Evolutionary conservation across 768 basidiomycete species (phyloP).

Genomic region (Astraeus odoratus): DNA sequence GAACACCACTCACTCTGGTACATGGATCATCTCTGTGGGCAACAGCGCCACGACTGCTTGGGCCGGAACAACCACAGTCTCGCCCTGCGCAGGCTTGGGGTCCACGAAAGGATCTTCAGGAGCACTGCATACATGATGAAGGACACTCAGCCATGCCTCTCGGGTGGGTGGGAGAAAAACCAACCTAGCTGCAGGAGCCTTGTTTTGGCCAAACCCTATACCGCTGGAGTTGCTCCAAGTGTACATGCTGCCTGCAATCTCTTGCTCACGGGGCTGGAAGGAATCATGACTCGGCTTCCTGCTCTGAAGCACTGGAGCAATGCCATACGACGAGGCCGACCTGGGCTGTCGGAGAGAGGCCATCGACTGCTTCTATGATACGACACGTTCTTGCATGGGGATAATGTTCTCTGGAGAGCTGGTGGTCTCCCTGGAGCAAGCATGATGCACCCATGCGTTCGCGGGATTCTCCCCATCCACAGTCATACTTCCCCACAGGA

Average conservation of each 20-base stretch:
- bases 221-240: conserved; percentile 25
- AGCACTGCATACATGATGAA: too few species aligned
- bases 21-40: conserved; percentile 22
- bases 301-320: conserved; percentile 13
- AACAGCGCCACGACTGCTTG: conserved; percentile 13
- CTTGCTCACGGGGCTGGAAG: conserved; percentile 21
- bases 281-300: conserved; percentile 19
- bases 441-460: conserved; percentile 26
- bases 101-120: conserved; percentile 25
- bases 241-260: conserved; percentile 25
- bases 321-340: conserved; percentile 21
- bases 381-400: conserved; percentile 14
- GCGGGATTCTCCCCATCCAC: conserved; percentile 14
- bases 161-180: too few species aligned
- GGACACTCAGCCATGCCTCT: too few species aligned
- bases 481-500: conserved; percentile 5
- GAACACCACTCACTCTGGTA: conserved; percentile 23
- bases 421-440: background rate
- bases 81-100: conserved; percentile 13
- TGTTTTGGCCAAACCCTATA: conserved; percentile 14
- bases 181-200: conserved; percentile 11
- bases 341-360: conserved; percentile 20
- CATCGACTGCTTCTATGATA: conserved; percentile 16
- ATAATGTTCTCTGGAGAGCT: conserved; percentile 12
- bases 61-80: conserved; percentile 1